phyloP scores from a whole-genome alignment of 768 basidiomycete species.

The Multifurca ochricompacta region DNA sequence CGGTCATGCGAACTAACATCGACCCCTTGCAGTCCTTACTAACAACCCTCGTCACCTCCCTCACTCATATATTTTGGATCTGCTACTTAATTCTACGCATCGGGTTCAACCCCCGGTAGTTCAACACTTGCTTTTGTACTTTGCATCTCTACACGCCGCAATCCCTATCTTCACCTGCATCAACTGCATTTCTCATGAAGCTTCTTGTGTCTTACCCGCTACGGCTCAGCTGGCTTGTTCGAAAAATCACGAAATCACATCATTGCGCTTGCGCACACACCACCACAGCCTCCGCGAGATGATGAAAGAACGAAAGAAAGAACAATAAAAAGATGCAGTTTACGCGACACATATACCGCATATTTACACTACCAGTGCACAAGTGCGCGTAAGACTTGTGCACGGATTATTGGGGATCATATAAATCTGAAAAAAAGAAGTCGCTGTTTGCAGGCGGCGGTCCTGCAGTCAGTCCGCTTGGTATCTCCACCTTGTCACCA shows the following conservation, averaged over 20 bases:
- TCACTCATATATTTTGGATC: not conserved
- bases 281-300: not conserved
- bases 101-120: slow-evolving; percentile 22
- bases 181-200: slow-evolving; percentile 27
- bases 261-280: not conserved
- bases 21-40: not conserved
- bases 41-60: slow-evolving; percentile 21
- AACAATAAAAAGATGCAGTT: not conserved
- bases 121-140: slow-evolving; percentile 13
- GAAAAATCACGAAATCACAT: slow-evolving; percentile 4
- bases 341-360: not conserved
- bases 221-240: not conserved
- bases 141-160: slow-evolving; percentile 21
- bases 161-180: slow-evolving; percentile 25
- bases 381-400: not conserved
- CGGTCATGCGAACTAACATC: slow-evolving; percentile 21
- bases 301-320: not conserved
- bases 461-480: slow-evolving; percentile 68
- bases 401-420: slow-evolving; percentile 19
- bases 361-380: not conserved
- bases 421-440: slow-evolving; percentile 76
- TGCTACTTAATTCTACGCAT: slow-evolving; percentile 4
- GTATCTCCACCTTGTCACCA: slow-evolving; percentile 86
- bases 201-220: slow-evolving; percentile 8
- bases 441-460: slow-evolving; percentile 73